Evolutionary conservation across 2,329 filamentous ascomycete species (phyloP).

Genomic region (Colletotrichum godetiae): DNA sequence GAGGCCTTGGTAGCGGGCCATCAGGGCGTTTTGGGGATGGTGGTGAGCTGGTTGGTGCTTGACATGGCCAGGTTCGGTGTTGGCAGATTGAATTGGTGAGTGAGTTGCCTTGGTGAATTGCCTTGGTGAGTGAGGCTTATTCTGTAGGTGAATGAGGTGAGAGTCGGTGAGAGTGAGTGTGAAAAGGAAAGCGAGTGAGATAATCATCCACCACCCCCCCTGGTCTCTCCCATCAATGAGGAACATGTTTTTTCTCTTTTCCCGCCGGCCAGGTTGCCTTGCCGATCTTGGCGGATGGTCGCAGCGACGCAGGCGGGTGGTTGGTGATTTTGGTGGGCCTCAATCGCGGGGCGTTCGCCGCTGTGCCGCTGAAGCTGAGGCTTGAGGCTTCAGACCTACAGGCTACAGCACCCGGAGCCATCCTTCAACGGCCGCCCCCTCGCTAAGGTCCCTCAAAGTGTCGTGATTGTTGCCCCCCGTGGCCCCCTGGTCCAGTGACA

Average conservation of each 20-base stretch:
- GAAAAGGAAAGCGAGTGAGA: not conserved
- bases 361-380: constrained; percentile 1
- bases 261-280: not conserved
- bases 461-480: not conserved
- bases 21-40: constrained; percentile 24
- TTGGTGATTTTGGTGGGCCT: constrained; percentile 32
- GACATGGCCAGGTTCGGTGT: constrained; percentile 18
- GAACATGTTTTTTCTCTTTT: not conserved
- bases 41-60: constrained; percentile 10
- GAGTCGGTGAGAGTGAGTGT: constrained; percentile 4
- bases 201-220: not conserved
- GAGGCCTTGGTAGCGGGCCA: constrained; percentile 32
- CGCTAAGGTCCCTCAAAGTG: not conserved
- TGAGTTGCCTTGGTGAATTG: not conserved
- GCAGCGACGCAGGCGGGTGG: constrained; percentile 3
- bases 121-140: no score
- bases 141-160: not conserved
- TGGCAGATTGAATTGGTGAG: not conserved
- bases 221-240: not conserved
- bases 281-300: constrained; percentile 22
- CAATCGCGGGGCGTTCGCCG: not conserved
- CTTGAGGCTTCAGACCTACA: not conserved
- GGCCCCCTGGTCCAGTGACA: constrained; percentile 13
- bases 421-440: constrained; percentile 1
- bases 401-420: constrained; percentile 3